Percentiles rank a stretch among this genome's conserved stretches.
phyloP scores from a whole-genome alignment of 2,329 filamentous ascomycete genomes.

The Claviceps digitariae region DNA sequence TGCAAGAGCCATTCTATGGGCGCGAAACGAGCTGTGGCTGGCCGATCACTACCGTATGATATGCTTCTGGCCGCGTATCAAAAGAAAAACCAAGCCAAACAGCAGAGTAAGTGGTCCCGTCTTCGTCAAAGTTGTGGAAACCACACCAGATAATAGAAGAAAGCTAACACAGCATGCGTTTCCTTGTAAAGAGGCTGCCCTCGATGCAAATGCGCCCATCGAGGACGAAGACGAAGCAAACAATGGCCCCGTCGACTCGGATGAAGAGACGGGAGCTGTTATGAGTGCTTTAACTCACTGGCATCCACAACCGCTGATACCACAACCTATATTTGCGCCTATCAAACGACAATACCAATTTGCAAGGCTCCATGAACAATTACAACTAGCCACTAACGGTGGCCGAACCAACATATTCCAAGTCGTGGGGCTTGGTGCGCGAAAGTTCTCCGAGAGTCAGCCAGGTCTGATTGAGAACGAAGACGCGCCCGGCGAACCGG shows the following conservation, averaged over 20 bases:
- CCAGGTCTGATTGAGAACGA: slow-evolving; percentile 33
- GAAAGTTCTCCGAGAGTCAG: slow-evolving; percentile 38
- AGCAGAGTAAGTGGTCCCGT: slow-evolving; percentile 59
- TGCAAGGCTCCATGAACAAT: slow-evolving; percentile 49
- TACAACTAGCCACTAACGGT: slow-evolving; percentile 52
- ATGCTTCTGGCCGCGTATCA: slow-evolving; percentile 80
- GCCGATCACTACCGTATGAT: slow-evolving; percentile 78
- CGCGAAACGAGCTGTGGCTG: slow-evolving; percentile 76
- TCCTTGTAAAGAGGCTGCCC: slow-evolving; percentile 58
- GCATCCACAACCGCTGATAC: slow-evolving; percentile 64
- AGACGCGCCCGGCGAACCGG: slow-evolving; percentile 45
- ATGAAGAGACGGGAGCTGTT: slow-evolving; percentile 83
- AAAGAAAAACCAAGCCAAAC: slow-evolving; percentile 97
- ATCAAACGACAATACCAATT: slow-evolving; percentile 52
- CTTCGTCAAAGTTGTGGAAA: background rate
- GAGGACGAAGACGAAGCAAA: slow-evolving; percentile 76
- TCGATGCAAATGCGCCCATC: slow-evolving; percentile 84
- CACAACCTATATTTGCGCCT: slow-evolving; percentile 47
- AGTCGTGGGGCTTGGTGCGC: slow-evolving; percentile 41
- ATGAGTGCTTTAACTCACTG: slow-evolving; percentile 70
- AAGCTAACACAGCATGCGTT: background rate
- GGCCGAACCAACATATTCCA: slow-evolving; percentile 53
- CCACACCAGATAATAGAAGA: background rate
- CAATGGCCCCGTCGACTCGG: slow-evolving; percentile 73
- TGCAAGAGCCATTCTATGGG: slow-evolving; percentile 97